These are phyloP conservation scores for Fusarium nematophilum DNA, from an alignment of 2,329 filamentous ascomycete species.

Conservation along the genomic window DNA sequence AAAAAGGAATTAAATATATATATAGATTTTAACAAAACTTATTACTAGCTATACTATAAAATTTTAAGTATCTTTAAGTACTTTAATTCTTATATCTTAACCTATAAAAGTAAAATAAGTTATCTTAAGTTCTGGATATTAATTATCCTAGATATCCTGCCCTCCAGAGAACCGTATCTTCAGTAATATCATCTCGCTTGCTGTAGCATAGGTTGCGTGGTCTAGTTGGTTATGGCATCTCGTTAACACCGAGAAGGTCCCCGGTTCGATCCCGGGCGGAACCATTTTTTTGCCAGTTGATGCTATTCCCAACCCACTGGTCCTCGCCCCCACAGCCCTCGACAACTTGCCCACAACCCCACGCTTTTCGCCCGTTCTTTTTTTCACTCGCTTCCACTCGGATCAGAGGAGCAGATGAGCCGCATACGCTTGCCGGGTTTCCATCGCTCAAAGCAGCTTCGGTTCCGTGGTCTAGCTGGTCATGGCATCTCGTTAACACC, in stretches of 20 bases:
- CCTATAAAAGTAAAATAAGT: too few relatives aligned
- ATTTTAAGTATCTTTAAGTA: too few relatives aligned
- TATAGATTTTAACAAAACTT: too few relatives aligned
- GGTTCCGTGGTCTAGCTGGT: slow-evolving; percentile 43
- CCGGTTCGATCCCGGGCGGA: slow-evolving; percentile 37
- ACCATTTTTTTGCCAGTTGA: slow-evolving; percentile 24
- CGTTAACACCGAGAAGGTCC: slow-evolving; percentile 40
- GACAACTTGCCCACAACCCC: background rate
- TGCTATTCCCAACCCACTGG: background rate
- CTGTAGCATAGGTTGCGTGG: slow-evolving; percentile 40
- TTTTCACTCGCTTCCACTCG: background rate
- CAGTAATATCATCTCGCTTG: too few relatives aligned
- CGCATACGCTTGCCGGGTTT: background rate
- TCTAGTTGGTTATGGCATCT: slow-evolving; percentile 42
- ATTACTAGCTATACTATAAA: too few relatives aligned
- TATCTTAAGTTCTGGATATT: too few relatives aligned
- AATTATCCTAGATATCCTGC: too few relatives aligned
- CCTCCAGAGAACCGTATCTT: too few relatives aligned
- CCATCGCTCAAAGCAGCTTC: background rate
- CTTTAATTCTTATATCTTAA: too few relatives aligned
- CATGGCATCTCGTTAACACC: slow-evolving; percentile 41
- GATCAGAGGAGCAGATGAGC: background rate
- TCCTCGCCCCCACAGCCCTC: too few relatives aligned
- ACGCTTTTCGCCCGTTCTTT: background rate
- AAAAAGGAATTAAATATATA: too few relatives aligned